A percentile compares a stretch with the other conserved stretches of the same genome.
Evolutionary conservation across 2,329 filamentous ascomycete genomes (phyloP).

Genomic region (Akanthomyces dipterigenus): DNA sequence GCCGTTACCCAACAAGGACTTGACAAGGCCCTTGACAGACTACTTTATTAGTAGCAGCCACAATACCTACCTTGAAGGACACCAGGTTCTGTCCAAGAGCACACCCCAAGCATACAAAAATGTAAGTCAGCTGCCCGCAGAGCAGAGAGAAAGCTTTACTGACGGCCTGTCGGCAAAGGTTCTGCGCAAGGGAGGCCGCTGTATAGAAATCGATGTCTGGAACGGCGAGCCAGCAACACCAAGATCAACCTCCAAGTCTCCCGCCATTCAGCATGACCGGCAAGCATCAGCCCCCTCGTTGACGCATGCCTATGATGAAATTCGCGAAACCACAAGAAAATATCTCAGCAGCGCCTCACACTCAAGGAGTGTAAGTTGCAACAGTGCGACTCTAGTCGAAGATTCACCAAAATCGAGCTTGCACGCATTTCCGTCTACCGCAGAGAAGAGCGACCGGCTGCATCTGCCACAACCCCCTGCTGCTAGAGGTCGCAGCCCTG

Average conservation of each 20-base stretch:
- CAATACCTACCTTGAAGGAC: slow-evolving; percentile 86
- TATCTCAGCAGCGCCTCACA: slow-evolving; percentile 27
- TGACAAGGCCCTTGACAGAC: slow-evolving; percentile 66
- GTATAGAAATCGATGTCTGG: slow-evolving; percentile 94
- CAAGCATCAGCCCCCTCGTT: slow-evolving; percentile 39
- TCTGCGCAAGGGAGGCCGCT: slow-evolving; percentile 71
- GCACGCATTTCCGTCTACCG: slow-evolving; percentile 21
- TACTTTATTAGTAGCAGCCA: slow-evolving; percentile 95
- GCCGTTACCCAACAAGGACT: slow-evolving; percentile 46
- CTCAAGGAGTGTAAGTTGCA: slow-evolving; percentile 34
- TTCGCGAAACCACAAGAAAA: slow-evolving; percentile 19
- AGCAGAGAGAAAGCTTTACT: background rate
- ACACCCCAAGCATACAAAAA: slow-evolving; percentile 73
- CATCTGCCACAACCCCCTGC: slow-evolving; percentile 23
- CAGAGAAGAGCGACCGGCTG: slow-evolving; percentile 28
- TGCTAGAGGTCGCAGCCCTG: slow-evolving; percentile 18
- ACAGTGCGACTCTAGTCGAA: slow-evolving; percentile 25
- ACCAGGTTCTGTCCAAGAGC: slow-evolving; percentile 73
- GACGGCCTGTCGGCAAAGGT: slow-evolving; percentile 39
- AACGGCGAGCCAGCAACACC: slow-evolving; percentile 54
- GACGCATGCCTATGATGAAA: slow-evolving; percentile 30
- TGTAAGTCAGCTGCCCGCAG: slow-evolving; percentile 38
- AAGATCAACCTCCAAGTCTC: slow-evolving; percentile 29
- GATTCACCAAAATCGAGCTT: slow-evolving; percentile 26
- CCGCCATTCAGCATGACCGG: slow-evolving; percentile 37